Conservation (phyloP, 1,139 yeast species). For the Hyphopichia pseudoburtonii region DNA sequence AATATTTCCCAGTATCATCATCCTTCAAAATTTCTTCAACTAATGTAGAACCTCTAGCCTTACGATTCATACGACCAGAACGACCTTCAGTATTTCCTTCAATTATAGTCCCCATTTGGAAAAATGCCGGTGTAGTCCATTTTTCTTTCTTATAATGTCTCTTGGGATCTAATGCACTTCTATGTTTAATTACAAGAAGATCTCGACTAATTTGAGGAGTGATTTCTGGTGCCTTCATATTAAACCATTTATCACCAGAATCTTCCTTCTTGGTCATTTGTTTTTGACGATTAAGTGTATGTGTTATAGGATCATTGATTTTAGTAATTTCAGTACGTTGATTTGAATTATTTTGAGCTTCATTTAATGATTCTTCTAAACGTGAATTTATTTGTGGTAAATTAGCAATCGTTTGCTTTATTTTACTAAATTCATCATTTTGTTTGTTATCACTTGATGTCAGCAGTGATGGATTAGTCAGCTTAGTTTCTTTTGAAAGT, state of each 20-base stretch:
- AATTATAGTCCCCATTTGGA: constrained; percentile 85
- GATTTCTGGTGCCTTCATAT: constrained; percentile 76
- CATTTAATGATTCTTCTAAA: constrained; percentile 23
- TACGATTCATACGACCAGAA: constrained; percentile 66
- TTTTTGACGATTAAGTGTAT: constrained; percentile 12
- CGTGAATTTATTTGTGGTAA: constrained; percentile 39
- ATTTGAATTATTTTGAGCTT: constrained; percentile 12
- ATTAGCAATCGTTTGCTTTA: constrained; percentile 28
- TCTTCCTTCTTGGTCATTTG: constrained; percentile 20
- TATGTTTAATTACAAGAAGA: constrained; percentile 72
- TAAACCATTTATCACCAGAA: constrained; percentile 74
- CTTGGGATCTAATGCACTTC: constrained; percentile 92
- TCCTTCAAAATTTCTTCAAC: constrained; percentile 83
- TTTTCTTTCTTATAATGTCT: constrained; percentile 90
- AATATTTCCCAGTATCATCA: constrained; percentile 67
- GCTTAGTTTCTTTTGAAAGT: constrained; percentile 23
- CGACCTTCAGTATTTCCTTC: constrained; percentile 81
- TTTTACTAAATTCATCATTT: constrained; percentile 25
- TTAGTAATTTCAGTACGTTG: constrained; percentile 22
- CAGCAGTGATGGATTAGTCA: not conserved
- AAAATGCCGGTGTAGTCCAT: constrained; percentile 76
- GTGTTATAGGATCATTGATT: constrained; percentile 53
- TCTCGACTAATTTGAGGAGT: constrained; percentile 77
- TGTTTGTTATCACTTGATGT: constrained; percentile 5
- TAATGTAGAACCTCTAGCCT: constrained; percentile 73